Conservation (phyloP, 805 yeast species). For the Hanseniaspora osmophila region DNA sequence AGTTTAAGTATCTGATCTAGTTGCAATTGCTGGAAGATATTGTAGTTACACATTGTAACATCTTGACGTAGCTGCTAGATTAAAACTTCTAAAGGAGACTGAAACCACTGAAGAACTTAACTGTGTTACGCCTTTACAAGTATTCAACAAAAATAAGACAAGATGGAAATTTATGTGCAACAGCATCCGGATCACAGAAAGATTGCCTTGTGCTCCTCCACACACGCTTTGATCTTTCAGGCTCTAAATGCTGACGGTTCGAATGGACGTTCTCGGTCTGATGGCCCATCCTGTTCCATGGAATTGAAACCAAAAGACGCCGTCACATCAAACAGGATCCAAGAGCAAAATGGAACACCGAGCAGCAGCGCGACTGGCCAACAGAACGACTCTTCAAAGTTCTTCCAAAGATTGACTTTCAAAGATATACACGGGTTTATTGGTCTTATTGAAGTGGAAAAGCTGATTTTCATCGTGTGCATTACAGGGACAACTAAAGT, state of each 20-base stretch:
- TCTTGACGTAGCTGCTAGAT: too few relatives aligned
- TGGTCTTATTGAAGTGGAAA: conserved; percentile 62
- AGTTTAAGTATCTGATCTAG: too few relatives aligned
- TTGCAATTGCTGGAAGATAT: too few relatives aligned
- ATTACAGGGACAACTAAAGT: conserved; percentile 66
- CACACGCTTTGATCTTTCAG: conserved; percentile 34
- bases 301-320: conserved; percentile 22
- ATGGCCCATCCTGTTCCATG: conserved; percentile 29
- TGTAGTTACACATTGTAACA: too few relatives aligned
- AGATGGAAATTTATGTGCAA: conserved; percentile 1
- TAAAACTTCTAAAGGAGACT: background rate
- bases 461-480: conserved; percentile 59
- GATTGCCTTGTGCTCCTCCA: conserved; percentile 28
- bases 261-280: conserved; percentile 10
- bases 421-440: conserved; percentile 51
- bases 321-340: conserved; percentile 25
- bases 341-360: too few relatives aligned
- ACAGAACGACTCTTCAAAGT: conserved; percentile 9
- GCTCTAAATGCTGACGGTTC: conserved; percentile 21
- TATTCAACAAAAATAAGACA: background rate
- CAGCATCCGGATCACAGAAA: background rate
- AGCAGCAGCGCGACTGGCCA: conserved; percentile 15
- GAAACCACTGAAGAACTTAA: background rate
- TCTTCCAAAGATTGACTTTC: conserved; percentile 30
- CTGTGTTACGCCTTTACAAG: background rate